Conservation (phyloP, 805 yeast species). For the Schwanniomyces polymorphus region DNA sequence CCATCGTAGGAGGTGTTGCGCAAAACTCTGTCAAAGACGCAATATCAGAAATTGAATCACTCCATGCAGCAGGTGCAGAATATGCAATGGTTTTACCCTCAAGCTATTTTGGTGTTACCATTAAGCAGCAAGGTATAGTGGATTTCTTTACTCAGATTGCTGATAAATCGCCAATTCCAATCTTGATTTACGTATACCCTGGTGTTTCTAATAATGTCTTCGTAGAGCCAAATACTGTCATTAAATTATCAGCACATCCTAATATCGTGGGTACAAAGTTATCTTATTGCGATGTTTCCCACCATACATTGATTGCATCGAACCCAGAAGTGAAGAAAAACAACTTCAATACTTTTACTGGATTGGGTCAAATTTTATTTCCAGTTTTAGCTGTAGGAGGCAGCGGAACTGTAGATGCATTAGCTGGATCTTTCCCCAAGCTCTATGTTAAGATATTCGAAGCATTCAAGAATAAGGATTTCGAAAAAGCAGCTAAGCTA, state of each 20-base stretch:
- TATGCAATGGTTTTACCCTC: constrained; percentile 45
- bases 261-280: constrained; percentile 54
- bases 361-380: constrained; percentile 51
- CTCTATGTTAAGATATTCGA: constrained; percentile 42
- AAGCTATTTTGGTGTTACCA: constrained; percentile 47
- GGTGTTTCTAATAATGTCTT: constrained; percentile 47
- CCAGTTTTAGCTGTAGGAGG: constrained; percentile 50
- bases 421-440: constrained; percentile 54
- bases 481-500: constrained; percentile 39
- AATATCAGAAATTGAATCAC: constrained; percentile 34
- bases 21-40: constrained; percentile 47
- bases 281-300: constrained; percentile 51
- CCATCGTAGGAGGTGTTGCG: constrained; percentile 51
- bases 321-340: constrained; percentile 35
- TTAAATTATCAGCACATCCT: constrained; percentile 42
- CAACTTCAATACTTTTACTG: constrained; percentile 47
- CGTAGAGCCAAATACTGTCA: constrained; percentile 38
- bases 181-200: constrained; percentile 48
- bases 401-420: constrained; percentile 53
- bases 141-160: constrained; percentile 47
- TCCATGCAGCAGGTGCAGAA: constrained; percentile 38
- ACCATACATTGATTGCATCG: constrained; percentile 45
- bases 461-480: constrained; percentile 38
- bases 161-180: constrained; percentile 41
- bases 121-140: constrained; percentile 46